Conservation (phyloP, 495 filamentous ascomycete genomes). For the Cercophora samala region DNA sequence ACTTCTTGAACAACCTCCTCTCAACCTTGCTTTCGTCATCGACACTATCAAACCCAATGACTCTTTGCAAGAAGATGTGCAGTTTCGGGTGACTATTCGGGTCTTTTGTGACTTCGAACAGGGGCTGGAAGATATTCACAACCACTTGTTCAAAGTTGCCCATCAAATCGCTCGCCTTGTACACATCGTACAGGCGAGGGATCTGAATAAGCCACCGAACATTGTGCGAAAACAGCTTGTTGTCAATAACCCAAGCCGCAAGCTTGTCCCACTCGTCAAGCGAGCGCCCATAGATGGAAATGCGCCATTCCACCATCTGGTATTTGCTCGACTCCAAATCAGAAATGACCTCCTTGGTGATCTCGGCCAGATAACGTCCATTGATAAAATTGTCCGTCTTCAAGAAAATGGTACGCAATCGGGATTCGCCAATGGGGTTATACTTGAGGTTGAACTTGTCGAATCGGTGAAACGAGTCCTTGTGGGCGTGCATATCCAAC, state of each 20-base stretch:
- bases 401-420: slow-evolving; percentile 90
- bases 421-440: slow-evolving; percentile 94
- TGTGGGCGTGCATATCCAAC: slow-evolving; percentile 98
- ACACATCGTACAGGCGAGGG: slow-evolving; percentile 91
- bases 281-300: slow-evolving; percentile 90
- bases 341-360: slow-evolving; percentile 96
- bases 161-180: slow-evolving; percentile 84
- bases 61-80: slow-evolving; percentile 89
- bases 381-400: slow-evolving; percentile 98
- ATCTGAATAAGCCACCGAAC: slow-evolving; percentile 97
- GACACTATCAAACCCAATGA: slow-evolving; percentile 95
- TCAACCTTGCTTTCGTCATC: slow-evolving; percentile 98
- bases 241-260: slow-evolving; percentile 97
- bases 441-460: slow-evolving; percentile 99
- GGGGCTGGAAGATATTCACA: slow-evolving; percentile 84
- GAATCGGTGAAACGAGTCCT: slow-evolving; percentile 96
- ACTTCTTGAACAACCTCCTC: slow-evolving; percentile 86
- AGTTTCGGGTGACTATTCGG: slow-evolving; percentile 85
- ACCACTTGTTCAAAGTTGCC: slow-evolving; percentile 86
- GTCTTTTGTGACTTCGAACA: slow-evolving; percentile 91
- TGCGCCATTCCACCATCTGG: slow-evolving; percentile 98
- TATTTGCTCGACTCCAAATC: slow-evolving; percentile 98
- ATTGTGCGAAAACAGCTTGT: slow-evolving; percentile 95
- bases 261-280: slow-evolving; percentile 97
- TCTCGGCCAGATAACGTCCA: slow-evolving; percentile 92